These are phyloP conservation scores for Magnolia changhungtana DNA, from an alignment of 164 flowering plant species.

Conservation along the genomic window DNA sequence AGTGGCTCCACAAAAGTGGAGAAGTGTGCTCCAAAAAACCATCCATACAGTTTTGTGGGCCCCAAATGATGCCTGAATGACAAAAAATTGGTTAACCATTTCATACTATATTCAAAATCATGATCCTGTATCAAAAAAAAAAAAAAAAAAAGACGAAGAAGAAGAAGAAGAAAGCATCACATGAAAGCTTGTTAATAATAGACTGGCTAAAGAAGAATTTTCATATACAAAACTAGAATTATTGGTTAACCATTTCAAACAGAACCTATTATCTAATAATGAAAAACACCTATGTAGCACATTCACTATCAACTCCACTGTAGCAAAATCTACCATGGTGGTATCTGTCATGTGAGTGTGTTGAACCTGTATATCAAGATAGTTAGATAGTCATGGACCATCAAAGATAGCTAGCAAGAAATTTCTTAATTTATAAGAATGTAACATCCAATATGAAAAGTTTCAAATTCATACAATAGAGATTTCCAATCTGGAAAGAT, in stretches of 20 bases:
- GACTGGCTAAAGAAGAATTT: no score
- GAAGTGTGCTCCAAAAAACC: no score
- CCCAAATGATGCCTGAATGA: no score
- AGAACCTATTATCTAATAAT: constrained; percentile 86
- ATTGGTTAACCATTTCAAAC: neutral
- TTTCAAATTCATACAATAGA: neutral
- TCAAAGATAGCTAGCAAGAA: neutral
- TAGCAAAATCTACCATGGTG: constrained; percentile 85
- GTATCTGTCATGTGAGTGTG: constrained; percentile 98
- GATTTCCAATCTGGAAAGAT: neutral
- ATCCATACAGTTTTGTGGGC: no score
- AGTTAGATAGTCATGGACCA: constrained; percentile 12
- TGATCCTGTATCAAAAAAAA: no score
- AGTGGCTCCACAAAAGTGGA: no score
- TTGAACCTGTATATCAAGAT: constrained; percentile 66
- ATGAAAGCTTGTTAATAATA: no score
- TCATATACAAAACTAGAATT: neutral
- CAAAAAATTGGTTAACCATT: no score
- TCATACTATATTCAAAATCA: no score
- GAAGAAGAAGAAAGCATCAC: no score
- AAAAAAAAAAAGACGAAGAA: no score
- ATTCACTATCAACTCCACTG: constrained; percentile 78
- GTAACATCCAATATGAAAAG: neutral
- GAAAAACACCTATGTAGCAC: constrained; percentile 73
- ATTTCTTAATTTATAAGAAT: no score